Percentiles rank a stretch among this genome's conserved stretches.
Conservation (phyloP, 179 eudicot species). For the Spergularia azorica region DNA sequence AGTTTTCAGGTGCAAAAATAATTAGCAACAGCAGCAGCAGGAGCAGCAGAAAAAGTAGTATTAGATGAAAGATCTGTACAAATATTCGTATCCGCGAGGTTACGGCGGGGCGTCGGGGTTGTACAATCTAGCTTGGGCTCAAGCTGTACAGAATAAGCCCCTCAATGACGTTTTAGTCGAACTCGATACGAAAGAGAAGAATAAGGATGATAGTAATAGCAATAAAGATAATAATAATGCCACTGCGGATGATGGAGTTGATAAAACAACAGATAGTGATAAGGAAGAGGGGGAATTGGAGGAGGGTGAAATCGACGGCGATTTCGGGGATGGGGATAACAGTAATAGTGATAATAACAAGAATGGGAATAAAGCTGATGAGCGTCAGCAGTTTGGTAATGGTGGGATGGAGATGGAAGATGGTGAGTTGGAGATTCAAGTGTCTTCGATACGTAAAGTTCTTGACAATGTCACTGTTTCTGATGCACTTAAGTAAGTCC, state of each 20-base stretch:
- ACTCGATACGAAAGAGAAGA: conserved; percentile 10
- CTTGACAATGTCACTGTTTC: conserved; percentile 51
- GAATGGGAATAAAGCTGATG: conserved; percentile 3
- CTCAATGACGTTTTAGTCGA: conserved; percentile 61
- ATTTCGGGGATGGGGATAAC: conserved; percentile 31
- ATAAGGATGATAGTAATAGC: neutral
- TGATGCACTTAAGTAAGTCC: conserved; percentile 67
- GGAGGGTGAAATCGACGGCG: conserved; percentile 80
- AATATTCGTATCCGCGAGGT: conserved; percentile 59
- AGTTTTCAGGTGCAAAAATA: no score
- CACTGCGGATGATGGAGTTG: conserved; percentile 22
- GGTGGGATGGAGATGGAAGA: conserved; percentile 38
- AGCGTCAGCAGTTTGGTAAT: conserved; percentile 16
- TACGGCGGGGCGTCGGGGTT: conserved; percentile 53
- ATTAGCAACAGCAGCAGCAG: conserved; percentile 20
- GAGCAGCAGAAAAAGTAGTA: no score
- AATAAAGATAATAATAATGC: conserved; percentile 16
- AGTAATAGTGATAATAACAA: neutral
- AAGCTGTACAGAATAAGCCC: conserved; percentile 93
- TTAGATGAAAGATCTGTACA: conserved; percentile 77
- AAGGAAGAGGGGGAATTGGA: conserved; percentile 84
- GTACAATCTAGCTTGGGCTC: conserved; percentile 93
- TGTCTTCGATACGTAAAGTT: conserved; percentile 55
- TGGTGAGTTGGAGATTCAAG: conserved; percentile 47
- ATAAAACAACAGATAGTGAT: conserved; percentile 48